Percentiles rank a stretch among this genome's conserved stretches.
These are phyloP conservation scores for Periconia macrospinosa DNA, from an alignment of 2,329 filamentous ascomycete species.

Conservation along the genomic window DNA sequence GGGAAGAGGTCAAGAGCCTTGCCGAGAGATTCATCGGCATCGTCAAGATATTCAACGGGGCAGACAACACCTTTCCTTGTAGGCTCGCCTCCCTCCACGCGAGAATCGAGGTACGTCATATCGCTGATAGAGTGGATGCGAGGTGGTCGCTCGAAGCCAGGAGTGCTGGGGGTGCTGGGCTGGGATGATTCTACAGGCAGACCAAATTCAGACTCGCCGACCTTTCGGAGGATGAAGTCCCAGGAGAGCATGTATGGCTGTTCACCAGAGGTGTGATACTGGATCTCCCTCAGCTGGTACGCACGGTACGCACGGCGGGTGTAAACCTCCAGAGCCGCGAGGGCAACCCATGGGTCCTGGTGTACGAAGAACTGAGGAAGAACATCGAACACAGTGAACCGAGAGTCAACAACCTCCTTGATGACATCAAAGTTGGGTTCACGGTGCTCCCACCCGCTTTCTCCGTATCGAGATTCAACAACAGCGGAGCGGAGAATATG, in stretches of 20 bases:
- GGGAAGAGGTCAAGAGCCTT: conserved; percentile 86
- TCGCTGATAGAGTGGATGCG: conserved; percentile 94
- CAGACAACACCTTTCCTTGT: conserved; percentile 91
- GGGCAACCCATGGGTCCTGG: conserved; percentile 88
- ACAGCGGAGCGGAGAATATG: conserved; percentile 96
- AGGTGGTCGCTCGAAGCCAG: conserved; percentile 67
- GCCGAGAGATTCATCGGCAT: conserved; percentile 82
- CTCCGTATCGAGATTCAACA: conserved; percentile 94
- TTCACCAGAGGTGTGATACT: conserved; percentile 80
- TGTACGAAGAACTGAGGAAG: conserved; percentile 94
- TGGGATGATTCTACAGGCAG: conserved; percentile 76
- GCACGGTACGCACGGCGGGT: conserved; percentile 95
- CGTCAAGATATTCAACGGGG: conserved; percentile 89
- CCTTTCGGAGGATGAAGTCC: conserved; percentile 94
- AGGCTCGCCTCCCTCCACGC: conserved; percentile 68
- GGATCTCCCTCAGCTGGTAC: conserved; percentile 84
- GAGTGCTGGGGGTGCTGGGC: conserved; percentile 70
- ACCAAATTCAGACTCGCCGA: conserved; percentile 88
- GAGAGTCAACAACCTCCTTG: conserved; percentile 97
- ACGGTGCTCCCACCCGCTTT: conserved; percentile 94
- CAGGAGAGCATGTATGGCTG: conserved; percentile 81
- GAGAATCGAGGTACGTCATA: conserved; percentile 82
- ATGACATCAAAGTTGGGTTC: conserved; percentile 88
- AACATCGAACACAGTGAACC: conserved; percentile 98
- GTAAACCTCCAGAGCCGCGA: conserved; percentile 94